A percentile compares a stretch with the other conserved stretches of the same genome.
phyloP scores from a whole-genome alignment of 164 flowering plant genomes.

The Chimonanthus praecox region DNA sequence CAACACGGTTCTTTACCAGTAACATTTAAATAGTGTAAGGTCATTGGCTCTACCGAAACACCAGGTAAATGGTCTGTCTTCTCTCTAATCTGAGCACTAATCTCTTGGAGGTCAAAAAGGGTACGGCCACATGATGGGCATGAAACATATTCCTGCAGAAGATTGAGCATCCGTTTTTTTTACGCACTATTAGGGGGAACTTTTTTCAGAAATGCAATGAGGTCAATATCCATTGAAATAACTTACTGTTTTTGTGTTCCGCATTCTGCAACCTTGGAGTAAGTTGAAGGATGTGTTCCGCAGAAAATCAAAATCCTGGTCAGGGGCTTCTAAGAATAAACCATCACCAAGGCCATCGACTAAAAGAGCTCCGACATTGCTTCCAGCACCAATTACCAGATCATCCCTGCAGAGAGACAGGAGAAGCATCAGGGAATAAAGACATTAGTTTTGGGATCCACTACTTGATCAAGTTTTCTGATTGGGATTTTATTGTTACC shows the following conservation, averaged over 20 bases:
- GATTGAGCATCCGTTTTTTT: not conserved
- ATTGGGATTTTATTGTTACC: slow-evolving; percentile 32
- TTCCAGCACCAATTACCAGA: slow-evolving; percentile 85
- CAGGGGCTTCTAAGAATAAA: slow-evolving; percentile 73
- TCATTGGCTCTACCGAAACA: slow-evolving; percentile 62
- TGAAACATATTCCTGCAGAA: slow-evolving; percentile 86
- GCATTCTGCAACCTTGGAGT: slow-evolving; percentile 98
- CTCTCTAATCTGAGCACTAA: slow-evolving; percentile 91
- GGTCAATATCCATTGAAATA: not conserved
- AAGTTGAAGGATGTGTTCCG: slow-evolving; percentile 91
- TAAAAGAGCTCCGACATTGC: slow-evolving; percentile 82
- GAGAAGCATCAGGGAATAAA: not conserved
- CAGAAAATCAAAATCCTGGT: slow-evolving; percentile 82
- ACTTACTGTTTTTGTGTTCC: slow-evolving; percentile 90
- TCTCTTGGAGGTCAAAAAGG: slow-evolving; percentile 92
- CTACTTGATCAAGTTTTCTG: not conserved
- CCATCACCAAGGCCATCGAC: slow-evolving; percentile 99
- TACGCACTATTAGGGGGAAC: slow-evolving; percentile 5
- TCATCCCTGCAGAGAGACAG: slow-evolving; percentile 57
- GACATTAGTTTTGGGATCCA: not conserved
- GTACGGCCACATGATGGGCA: slow-evolving; percentile 99
- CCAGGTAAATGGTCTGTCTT: slow-evolving; percentile 97
- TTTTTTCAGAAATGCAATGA: not conserved
- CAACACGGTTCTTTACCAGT: not conserved
- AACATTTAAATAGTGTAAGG: not conserved